Base-by-base conservation (phyloP, 2,329 filamentous ascomycete genomes). In the Ophiostoma novo-ulmi region DNA sequence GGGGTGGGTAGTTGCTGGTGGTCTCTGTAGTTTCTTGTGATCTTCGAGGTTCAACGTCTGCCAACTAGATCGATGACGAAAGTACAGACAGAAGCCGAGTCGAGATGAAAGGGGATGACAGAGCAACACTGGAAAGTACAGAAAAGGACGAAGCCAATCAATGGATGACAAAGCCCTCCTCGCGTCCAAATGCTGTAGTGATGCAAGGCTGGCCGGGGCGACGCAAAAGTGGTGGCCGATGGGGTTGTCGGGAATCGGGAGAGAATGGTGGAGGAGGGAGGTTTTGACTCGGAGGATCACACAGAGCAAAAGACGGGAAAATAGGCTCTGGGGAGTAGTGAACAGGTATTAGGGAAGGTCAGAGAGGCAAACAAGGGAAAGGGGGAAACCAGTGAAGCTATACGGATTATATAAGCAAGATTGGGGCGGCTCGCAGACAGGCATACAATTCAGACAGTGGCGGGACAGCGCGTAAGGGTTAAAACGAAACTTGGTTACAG, bases 161-260 rank as follows among this genome's bases (percentile, higher is more conserved):
- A 63, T 36, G 13, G 58, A 35, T 22, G 20, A 64, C 61, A 64
- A 39, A 22, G 31, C 61, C 61, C 61, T 63, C 22, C 58, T 63
- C 58, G 26, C 26, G 58, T 61, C 55, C 55, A 35, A 61, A 7
- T 31, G 26, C 5, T 38, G 61, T 36, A 38, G 31, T 38, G 63
- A 65, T 65, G 36, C 63, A 39, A 65, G 63, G 63, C 63, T 65
- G 63, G 36, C 63, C 63, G 36, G 20, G 35, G 36, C 63, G 36
- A 65, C 61, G 14, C 35, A 65, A 65, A 65, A 39, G 63, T 36
- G 36, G 63, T 39, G 63, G 35, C 63, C 63, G 35, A 65, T 65
- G 55, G 52, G n/a, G 58, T 52, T 31, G 58, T 26, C n/a, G 26
- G 55, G 14, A 26, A 5, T 26, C n/a, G 52, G 26, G 26, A 63